phyloP scores from a whole-genome alignment of 2,329 filamentous ascomycete genomes.

The Claviceps arundinis region DNA sequence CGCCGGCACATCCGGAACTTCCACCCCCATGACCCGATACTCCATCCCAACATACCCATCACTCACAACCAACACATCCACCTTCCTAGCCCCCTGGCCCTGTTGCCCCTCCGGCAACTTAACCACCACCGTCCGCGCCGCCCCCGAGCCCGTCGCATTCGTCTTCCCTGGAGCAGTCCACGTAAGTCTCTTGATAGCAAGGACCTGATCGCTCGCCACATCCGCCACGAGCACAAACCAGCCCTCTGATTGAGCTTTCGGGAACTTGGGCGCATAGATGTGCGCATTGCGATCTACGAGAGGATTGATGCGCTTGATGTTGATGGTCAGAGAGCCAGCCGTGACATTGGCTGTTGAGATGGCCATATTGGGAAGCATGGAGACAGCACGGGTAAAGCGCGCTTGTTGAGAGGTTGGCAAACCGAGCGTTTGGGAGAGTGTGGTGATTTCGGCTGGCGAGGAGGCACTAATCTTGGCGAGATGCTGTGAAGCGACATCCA shows the following conservation, averaged over 20 bases:
- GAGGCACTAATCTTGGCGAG: conserved; percentile 30
- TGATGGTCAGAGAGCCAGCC: conserved; percentile 48
- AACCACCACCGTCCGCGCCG: conserved; percentile 30
- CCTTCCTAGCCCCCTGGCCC: conserved; percentile 32
- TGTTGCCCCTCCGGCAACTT: conserved; percentile 41
- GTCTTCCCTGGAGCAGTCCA: conserved; percentile 43
- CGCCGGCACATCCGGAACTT: conserved; percentile 35
- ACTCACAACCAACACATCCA: conserved; percentile 68
- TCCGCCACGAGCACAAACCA: conserved; percentile 77
- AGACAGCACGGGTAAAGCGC: conserved; percentile 44
- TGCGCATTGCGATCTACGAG: conserved; percentile 52
- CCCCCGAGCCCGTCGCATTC: conserved; percentile 33
- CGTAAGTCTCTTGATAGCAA: conserved; percentile 74
- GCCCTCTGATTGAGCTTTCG: conserved; percentile 87
- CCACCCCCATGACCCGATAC: conserved; percentile 33
- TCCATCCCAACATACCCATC: conserved; percentile 76
- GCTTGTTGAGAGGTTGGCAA: conserved; percentile 29
- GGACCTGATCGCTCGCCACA: conserved; percentile 54
- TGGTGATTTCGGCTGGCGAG: conserved; percentile 21
- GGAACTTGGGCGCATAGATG: conserved; percentile 79
- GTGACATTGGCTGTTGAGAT: conserved; percentile 49
- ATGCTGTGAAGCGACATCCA: conserved; percentile 19
- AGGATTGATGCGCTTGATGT: conserved; percentile 53
- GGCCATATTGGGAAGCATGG: conserved; percentile 55
- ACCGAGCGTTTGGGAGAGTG: conserved; percentile 36